phyloP scores from a whole-genome alignment of 2,329 filamentous ascomycete genomes.

The Aspergillus transmontanensis region DNA sequence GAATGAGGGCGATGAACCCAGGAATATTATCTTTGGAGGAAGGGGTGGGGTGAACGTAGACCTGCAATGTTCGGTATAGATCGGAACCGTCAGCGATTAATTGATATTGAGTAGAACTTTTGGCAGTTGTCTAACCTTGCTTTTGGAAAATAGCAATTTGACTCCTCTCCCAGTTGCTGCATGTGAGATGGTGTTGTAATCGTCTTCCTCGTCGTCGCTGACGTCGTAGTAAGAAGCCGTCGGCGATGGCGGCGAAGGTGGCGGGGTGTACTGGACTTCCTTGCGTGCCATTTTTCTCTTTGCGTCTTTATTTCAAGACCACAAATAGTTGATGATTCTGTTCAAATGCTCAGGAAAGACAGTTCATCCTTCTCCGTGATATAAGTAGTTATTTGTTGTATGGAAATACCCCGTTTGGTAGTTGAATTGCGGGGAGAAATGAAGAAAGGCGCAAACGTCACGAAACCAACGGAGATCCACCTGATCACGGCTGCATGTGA shows the following conservation, averaged over 20 bases:
- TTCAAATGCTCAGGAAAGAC: neutral
- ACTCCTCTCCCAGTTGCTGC: conserved; percentile 77
- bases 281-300: conserved; percentile 38
- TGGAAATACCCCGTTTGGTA: neutral
- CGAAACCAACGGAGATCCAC: conserved; percentile 17
- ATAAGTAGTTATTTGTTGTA: neutral
- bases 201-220: conserved; percentile 94
- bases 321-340: neutral
- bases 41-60: conserved; percentile 93
- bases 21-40: conserved; percentile 94
- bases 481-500: conserved; percentile 16
- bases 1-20: conserved; percentile 88
- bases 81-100: conserved; percentile 6
- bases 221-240: conserved; percentile 90
- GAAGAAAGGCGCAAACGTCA: conserved; percentile 7
- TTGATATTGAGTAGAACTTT: neutral
- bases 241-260: conserved; percentile 64
- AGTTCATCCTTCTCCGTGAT: conserved; percentile 2
- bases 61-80: conserved; percentile 52
- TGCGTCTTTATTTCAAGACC: conserved; percentile 2
- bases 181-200: conserved; percentile 91
- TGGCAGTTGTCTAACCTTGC: conserved; percentile 66
- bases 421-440: conserved; percentile 6
- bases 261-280: conserved; percentile 39
- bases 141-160: conserved; percentile 93